Conservation (phyloP, 2,329 filamentous ascomycete species). For the Phyllosticta citrichinensis region DNA sequence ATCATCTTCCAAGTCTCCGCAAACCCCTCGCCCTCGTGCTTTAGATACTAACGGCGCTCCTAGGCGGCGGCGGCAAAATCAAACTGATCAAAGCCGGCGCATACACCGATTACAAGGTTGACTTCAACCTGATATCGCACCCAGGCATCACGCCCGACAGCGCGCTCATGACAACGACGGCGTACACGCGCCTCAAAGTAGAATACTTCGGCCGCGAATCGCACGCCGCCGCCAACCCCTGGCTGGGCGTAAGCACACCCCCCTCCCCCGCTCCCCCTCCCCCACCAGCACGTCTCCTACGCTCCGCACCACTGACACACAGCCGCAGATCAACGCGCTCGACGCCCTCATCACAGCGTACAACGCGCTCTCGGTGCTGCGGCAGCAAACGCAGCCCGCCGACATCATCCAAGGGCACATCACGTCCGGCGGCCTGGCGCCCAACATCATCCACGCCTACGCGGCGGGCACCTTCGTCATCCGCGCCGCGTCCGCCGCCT, state of each 20-base stretch:
- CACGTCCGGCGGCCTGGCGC: conserved; percentile 19
- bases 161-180: conserved; percentile 43
- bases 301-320: background rate
- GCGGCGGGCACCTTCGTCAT: conserved; percentile 28
- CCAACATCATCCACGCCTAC: conserved; percentile 34
- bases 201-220: conserved; percentile 38
- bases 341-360: conserved; percentile 18
- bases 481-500: conserved; percentile 20
- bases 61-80: conserved; percentile 37
- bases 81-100: conserved; percentile 35
- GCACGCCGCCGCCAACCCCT: conserved; percentile 27
- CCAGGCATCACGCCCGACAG: conserved; percentile 30
- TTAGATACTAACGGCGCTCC: background rate
- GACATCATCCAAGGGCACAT: conserved; percentile 30
- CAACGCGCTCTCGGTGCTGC: conserved; percentile 23
- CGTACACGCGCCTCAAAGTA: conserved; percentile 40
- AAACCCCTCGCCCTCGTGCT: too few species aligned
- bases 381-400: conserved; percentile 30
- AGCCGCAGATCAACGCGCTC: conserved; percentile 21
- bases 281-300: too few species aligned
- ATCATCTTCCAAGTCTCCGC: too few species aligned
- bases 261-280: background rate
- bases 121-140: conserved; percentile 20
- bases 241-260: conserved; percentile 9
- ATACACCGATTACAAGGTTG: conserved; percentile 26